These are phyloP conservation scores for Apiotrichum laibachii DNA, from an alignment of 1,284 basidiomycete species.

Conservation along the genomic window DNA sequence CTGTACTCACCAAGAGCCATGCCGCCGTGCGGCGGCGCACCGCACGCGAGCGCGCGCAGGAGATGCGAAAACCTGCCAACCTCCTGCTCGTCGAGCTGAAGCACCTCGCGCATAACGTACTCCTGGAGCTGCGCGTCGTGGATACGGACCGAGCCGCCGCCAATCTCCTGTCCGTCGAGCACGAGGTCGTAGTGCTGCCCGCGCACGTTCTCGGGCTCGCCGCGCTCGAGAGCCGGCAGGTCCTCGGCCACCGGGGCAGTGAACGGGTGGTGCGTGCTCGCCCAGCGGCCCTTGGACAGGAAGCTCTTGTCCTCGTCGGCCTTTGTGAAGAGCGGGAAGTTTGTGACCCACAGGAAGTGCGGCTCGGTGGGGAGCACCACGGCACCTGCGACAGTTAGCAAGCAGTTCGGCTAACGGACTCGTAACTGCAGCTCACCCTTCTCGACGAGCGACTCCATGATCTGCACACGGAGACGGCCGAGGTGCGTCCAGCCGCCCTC, in stretches of 20 bases:
- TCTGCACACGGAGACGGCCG: slow-evolving; percentile 66
- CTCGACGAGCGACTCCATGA: slow-evolving; percentile 64
- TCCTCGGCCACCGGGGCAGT: slow-evolving; percentile 93
- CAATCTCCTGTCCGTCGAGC: slow-evolving; percentile 90
- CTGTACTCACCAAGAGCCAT: slow-evolving; percentile 74
- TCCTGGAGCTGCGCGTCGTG: slow-evolving; percentile 85
- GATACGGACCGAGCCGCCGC: slow-evolving; percentile 87
- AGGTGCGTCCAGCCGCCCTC: slow-evolving; percentile 81
- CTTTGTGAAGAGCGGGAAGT: slow-evolving; percentile 89
- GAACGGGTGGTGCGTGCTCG: slow-evolving; percentile 90
- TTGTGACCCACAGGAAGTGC: slow-evolving; percentile 92
- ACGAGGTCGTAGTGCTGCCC: slow-evolving; percentile 98
- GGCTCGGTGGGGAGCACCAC: slow-evolving; percentile 60
- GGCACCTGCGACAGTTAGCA: slow-evolving; percentile 53
- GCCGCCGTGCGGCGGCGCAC: slow-evolving; percentile 94
- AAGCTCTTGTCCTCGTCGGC: slow-evolving; percentile 84
- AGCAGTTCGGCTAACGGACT: slow-evolving; percentile 9
- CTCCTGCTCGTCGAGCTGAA: slow-evolving; percentile 74
- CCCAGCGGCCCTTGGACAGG: slow-evolving; percentile 79
- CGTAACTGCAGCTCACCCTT: slow-evolving; percentile 56
- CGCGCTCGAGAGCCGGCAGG: slow-evolving; percentile 67
- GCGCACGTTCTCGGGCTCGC: slow-evolving; percentile 66
- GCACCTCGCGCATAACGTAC: slow-evolving; percentile 70
- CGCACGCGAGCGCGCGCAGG: slow-evolving; percentile 76
- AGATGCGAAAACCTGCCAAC: slow-evolving; percentile 75